phyloP scores from a whole-genome alignment of 345 rosid species.

The Mangifera indica region DNA sequence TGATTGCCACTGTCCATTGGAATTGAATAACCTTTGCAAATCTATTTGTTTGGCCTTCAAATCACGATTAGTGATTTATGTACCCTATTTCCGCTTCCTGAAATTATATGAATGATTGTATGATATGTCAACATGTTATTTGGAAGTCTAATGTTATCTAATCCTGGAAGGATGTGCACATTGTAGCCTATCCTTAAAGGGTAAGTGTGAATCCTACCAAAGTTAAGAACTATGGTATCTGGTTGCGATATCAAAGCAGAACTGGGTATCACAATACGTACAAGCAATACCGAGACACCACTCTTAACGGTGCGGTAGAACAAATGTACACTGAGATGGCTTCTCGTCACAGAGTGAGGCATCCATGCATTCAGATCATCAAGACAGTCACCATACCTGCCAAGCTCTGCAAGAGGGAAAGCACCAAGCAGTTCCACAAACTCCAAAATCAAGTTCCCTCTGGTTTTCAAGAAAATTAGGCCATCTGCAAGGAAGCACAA shows the following conservation, averaged over 20 bases:
- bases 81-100: not conserved
- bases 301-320: conserved; percentile 36
- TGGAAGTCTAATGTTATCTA: not conserved
- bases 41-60: not conserved
- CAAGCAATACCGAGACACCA: conserved; percentile 35
- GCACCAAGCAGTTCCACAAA: conserved; percentile 39
- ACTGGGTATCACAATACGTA: conserved; percentile 40
- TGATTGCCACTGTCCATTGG: not conserved
- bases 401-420: conserved; percentile 40
- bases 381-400: conserved; percentile 31
- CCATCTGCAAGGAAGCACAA: conserved; percentile 33
- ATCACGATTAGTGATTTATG: not conserved
- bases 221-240: conserved; percentile 39
- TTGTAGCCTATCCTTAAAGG: not conserved
- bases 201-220: conserved; percentile 22
- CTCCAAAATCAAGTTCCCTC: conserved; percentile 36
- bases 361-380: conserved; percentile 38
- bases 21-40: not conserved
- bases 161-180: not conserved
- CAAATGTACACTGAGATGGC: conserved; percentile 45
- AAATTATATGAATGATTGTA: too few relatives aligned
- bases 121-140: not conserved
- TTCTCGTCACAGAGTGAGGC: conserved; percentile 38
- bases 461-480: conserved; percentile 33
- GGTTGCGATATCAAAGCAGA: conserved; percentile 38